Percentiles rank a stretch among this genome's conserved stretches.
These are phyloP conservation scores for Tephrocybe sp. DNA, from an alignment of 768 basidiomycete genomes.

Conservation along the genomic window DNA sequence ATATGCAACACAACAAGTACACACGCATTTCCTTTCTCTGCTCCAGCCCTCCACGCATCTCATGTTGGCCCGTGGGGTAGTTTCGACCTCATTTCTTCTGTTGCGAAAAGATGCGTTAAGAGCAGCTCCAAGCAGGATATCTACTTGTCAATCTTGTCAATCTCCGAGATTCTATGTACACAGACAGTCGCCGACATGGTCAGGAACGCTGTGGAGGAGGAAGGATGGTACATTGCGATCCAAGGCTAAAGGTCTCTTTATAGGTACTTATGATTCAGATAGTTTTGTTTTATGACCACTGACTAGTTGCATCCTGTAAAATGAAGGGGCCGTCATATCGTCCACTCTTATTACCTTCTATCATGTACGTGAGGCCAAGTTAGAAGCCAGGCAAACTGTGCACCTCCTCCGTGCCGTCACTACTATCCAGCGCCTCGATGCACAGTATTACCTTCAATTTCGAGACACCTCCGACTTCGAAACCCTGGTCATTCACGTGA, in stretches of 20 bases:
- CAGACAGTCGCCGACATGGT: slow-evolving; percentile 21
- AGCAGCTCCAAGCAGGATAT: too few relatives aligned
- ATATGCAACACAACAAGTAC: too few relatives aligned
- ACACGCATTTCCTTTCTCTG: too few relatives aligned
- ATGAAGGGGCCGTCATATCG: too few relatives aligned
- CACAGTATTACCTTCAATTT: slow-evolving; percentile 21
- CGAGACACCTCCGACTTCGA: slow-evolving; percentile 26
- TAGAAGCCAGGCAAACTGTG: too few relatives aligned
- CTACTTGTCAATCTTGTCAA: slow-evolving; percentile 1
- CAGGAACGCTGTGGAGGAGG: slow-evolving; percentile 30
- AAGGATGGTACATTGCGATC: slow-evolving; percentile 29
- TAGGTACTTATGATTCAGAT: not conserved
- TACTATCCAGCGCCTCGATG: slow-evolving; percentile 31
- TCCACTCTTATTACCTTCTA: not conserved
- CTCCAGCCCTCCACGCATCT: too few relatives aligned
- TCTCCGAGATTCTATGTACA: slow-evolving; percentile 15
- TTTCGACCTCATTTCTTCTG: too few relatives aligned
- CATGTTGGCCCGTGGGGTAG: too few relatives aligned
- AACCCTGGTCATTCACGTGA: slow-evolving; percentile 24
- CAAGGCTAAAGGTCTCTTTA: slow-evolving; percentile 25
- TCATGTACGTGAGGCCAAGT: too few relatives aligned
- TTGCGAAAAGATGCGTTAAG: too few relatives aligned
- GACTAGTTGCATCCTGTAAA: too few relatives aligned
- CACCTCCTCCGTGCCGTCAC: slow-evolving; percentile 20
- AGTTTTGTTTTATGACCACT: not conserved